Evolutionary conservation across 192 early-diverging fungal genomes (phyloP), one percentile per base, ranked within the genome.

Genomic region (Backusella australiensis): DNA sequence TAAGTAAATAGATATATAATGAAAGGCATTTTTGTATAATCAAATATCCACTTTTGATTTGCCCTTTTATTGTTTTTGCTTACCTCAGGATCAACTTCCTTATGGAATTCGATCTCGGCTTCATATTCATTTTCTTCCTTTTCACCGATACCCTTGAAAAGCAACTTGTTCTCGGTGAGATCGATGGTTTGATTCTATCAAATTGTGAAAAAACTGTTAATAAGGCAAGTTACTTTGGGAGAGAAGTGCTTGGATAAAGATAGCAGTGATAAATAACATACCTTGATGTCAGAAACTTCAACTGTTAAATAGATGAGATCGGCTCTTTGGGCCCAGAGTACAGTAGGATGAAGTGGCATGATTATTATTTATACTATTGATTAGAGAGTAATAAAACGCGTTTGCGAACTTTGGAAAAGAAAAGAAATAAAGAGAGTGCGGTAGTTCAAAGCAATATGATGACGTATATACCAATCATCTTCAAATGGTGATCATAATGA

Each of bases 281-380:
- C 84, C 26, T 85, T 83, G 34, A 91, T 84, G 75, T 98, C 96
- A 73, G 84, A 63, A 34, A 96, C 75, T 56, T 93, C 88, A 77
- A 98, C 89, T 6, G 97, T 98, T 23, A 98, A 75, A 81, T 90
- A 97, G 75, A 97, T 76, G 71, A 93, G 82, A 72, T 94, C 90
- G 53, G 87, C 83, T 78, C 93, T 90, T 81, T 98, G 96, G 34
- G 97, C 97, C 96, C 96, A 98, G 79, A 94, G 90, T 73, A 96
- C 93, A 80, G 81, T 83, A 44, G 94, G 92, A 77, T 86, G 82
- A 36, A 91, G 75, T 72, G 82, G 52, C 77, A 81, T 86, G 39
- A 19, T 46, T 71, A 49, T 49, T n/a, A 35, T 32, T 71, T 44
- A 44, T 44, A 44, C 15, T 44, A 44, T n/a, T 49, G 46, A 49